These are phyloP conservation scores for Neofusicoccum umdonicola DNA, from an alignment of 2,329 filamentous ascomycete species.

Conservation along the genomic window DNA sequence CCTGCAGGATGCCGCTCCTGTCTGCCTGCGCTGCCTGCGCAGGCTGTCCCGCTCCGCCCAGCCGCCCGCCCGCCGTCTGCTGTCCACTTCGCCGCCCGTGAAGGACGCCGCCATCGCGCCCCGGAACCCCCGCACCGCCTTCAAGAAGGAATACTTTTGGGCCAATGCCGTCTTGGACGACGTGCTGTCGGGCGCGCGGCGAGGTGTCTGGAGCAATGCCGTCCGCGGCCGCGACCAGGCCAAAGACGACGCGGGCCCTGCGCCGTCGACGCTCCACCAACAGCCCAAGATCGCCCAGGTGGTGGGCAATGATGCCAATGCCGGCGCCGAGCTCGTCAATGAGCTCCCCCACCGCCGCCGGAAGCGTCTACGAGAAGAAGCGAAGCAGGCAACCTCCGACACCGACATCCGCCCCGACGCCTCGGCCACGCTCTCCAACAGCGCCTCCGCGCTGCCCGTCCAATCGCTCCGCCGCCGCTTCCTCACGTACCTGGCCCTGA, in stretches of 20 bases:
- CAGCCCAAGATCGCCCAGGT: constrained; percentile 19
- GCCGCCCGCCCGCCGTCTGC: constrained; percentile 26
- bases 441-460: constrained; percentile 56
- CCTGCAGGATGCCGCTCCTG: constrained; percentile 27
- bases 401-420: constrained; percentile 54
- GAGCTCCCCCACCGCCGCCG: constrained; percentile 36
- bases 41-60: constrained; percentile 25
- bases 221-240: constrained; percentile 17
- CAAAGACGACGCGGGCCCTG: constrained; percentile 17
- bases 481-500: constrained; percentile 81
- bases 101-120: constrained; percentile 30
- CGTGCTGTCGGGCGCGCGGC: constrained; percentile 27
- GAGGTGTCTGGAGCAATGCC: constrained; percentile 33
- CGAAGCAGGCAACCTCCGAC: constrained; percentile 17
- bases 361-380: constrained; percentile 30
- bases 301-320: constrained; percentile 20
- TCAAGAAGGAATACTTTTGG: constrained; percentile 40
- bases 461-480: constrained; percentile 63
- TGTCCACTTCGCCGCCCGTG: constrained; percentile 28
- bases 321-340: constrained; percentile 18
- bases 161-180: constrained; percentile 35
- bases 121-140: constrained; percentile 30
- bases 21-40: constrained; percentile 36
- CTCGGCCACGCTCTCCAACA: constrained; percentile 57
- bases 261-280: constrained; percentile 12